Evolutionary conservation across 1,139 yeast species (phyloP).

Genomic region (Chernovozyma aurita): DNA sequence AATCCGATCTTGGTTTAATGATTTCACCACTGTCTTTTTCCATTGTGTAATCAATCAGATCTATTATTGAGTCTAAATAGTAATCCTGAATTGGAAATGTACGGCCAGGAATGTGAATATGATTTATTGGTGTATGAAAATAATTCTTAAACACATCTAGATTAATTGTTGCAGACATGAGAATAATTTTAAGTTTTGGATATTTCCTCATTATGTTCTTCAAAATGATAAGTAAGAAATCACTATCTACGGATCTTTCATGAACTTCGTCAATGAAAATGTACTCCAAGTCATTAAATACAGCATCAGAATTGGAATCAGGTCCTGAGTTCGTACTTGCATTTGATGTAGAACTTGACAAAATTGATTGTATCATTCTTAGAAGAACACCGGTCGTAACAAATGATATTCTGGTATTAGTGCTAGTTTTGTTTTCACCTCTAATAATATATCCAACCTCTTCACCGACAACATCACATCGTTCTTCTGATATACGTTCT

Average conservation of each 20-base stretch:
- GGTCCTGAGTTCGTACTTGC: constrained; percentile 4
- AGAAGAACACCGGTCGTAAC: constrained; percentile 91
- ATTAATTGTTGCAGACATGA: constrained; percentile 95
- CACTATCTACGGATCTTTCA: constrained; percentile 90
- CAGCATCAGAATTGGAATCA: constrained; percentile 15
- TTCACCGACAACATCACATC: constrained; percentile 61
- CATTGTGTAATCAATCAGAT: constrained; percentile 50
- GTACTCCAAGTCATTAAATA: constrained; percentile 58
- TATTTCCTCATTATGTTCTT: constrained; percentile 49
- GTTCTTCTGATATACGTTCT: constrained; percentile 84
- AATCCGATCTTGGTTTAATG: constrained; percentile 56
- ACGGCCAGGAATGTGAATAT: constrained; percentile 83
- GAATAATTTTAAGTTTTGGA: constrained; percentile 59
- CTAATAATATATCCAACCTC: constrained; percentile 89
- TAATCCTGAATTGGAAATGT: constrained; percentile 84
- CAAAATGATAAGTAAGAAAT: constrained; percentile 72
- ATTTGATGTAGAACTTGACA: constrained; percentile 10
- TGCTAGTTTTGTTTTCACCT: constrained; percentile 73
- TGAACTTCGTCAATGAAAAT: constrained; percentile 93
- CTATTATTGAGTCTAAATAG: constrained; percentile 64
- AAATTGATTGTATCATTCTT: constrained; percentile 66
- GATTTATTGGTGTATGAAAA: constrained; percentile 46
- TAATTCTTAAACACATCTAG: constrained; percentile 62
- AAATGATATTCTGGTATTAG: constrained; percentile 67
- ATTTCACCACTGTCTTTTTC: constrained; percentile 37